Base-by-base conservation (phyloP, 2,329 filamentous ascomycete genomes). In the Ceratocystis albifundus region DNA sequence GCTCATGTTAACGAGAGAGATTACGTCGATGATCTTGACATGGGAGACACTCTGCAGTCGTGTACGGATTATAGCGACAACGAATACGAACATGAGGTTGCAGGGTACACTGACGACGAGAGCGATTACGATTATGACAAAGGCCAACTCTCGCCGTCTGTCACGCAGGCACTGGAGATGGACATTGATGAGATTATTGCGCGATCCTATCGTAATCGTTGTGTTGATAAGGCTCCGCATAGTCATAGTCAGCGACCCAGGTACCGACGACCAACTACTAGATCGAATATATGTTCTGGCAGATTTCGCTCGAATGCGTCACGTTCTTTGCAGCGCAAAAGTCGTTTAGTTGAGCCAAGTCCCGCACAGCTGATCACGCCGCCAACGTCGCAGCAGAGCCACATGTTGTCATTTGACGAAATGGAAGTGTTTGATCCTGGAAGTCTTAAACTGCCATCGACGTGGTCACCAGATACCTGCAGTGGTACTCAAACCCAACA, bases 121-220 rank as follows among this genome's bases (percentile, higher is more conserved):
- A 36, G 41, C 32, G 53, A 63, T 46, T 44, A 41, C n/a, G 44
- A 50, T 22, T 63, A 46, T 45, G 36, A 63, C n/a, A 30, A 28
- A 8, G 61, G 61, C 36, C 8, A 15, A 15, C 53, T 57, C 17
- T 63, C 61, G 20, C 65, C 65, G 12, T 66, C 65, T 30, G 59
- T 45, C n/a, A 66, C 65, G 6, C 59, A 66, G 25, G 59, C 65
- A 6, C 25, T 66, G 20, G 65, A 66, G 4, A 66, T 66, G 65
- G 65, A 66, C 44, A 62, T 66, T 30, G 65, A 66, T 32, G 65
- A 66, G 20, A 53, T 66, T n/a, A 66, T 66, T 55, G 59, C 65
- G 7, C 28, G 55, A 8, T 53, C 59, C 12, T 65, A 65, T 32
- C 36, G 57, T n/a, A 61, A 55, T 25, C 36, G 64, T 3, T n/a